Conservation (phyloP, 257 asterid species). For the Scutellaria minor region DNA sequence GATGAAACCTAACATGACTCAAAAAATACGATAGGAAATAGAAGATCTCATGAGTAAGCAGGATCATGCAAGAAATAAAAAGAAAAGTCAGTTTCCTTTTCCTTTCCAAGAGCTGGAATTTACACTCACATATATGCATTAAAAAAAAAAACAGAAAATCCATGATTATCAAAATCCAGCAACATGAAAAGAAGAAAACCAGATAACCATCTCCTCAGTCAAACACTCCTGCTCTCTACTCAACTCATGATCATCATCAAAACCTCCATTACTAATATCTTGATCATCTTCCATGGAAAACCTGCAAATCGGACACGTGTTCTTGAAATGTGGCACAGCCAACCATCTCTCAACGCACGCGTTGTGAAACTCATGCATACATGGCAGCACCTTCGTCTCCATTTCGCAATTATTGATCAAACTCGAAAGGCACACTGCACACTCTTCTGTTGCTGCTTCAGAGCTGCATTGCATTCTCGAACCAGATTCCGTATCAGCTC, state of each 20-base stretch:
- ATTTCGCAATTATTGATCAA: conserved; percentile 29
- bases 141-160: not conserved
- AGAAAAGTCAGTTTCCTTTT: not conserved
- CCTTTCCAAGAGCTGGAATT: conserved; percentile 21
- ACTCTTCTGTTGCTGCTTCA: conserved; percentile 25
- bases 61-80: not conserved
- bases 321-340: conserved; percentile 42
- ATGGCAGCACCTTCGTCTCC: conserved; percentile 43
- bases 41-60: too few species aligned
- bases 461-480: not conserved
- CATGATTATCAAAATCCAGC: conserved; percentile 46
- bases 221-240: conserved; percentile 42
- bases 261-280: not conserved
- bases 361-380: conserved; percentile 54
- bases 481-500: not conserved
- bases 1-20: not conserved
- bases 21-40: too few species aligned
- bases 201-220: conserved; percentile 56
- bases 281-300: conserved; percentile 28
- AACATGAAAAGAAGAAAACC: conserved; percentile 64
- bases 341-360: conserved; percentile 49
- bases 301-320: conserved; percentile 54
- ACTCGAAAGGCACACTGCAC: conserved; percentile 52
- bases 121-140: conserved; percentile 24
- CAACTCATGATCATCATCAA: not conserved